Percentiles rank a stretch among this genome's conserved stretches.
Evolutionary conservation across 108 stramenopile genomes (phyloP).

Genomic region (Nannochloropsis granulata): DNA sequence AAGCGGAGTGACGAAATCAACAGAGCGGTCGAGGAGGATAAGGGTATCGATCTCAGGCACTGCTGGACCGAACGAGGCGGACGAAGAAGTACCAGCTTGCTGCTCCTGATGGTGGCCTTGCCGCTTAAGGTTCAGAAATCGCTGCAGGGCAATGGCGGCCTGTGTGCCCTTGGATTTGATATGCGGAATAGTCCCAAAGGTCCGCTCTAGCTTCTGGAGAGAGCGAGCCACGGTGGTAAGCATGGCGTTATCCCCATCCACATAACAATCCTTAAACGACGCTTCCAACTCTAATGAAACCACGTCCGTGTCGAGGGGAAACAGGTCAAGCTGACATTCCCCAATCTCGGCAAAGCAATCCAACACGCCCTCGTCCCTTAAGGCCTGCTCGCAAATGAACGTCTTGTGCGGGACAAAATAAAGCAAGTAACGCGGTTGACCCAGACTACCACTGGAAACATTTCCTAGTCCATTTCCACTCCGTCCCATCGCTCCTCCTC

Average conservation of each 20-base stretch:
- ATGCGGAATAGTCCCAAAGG: slow-evolving; percentile 35
- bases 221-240: slow-evolving; percentile 13
- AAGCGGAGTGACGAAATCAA: slow-evolving; percentile 81
- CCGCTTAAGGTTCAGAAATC: slow-evolving; percentile 14
- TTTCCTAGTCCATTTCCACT: neutral
- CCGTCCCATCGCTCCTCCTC: neutral
- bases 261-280: neutral
- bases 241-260: slow-evolving; percentile 28
- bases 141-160: slow-evolving; percentile 21
- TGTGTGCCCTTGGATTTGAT: slow-evolving; percentile 31
- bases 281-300: slow-evolving; percentile 30
- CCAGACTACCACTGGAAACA: neutral
- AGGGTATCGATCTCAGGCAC: slow-evolving; percentile 49
- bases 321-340: slow-evolving; percentile 35
- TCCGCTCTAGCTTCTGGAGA: slow-evolving; percentile 25
- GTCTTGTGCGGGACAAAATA: slow-evolving; percentile 41
- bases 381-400: slow-evolving; percentile 36
- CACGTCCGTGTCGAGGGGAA: slow-evolving; percentile 39
- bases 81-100: neutral
- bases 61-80: neutral
- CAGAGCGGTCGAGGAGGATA: slow-evolving; percentile 67
- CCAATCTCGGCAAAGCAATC: slow-evolving; percentile 3
- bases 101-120: slow-evolving; percentile 1
- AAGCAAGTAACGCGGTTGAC: neutral
- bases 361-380: slow-evolving; percentile 28